phyloP scores from a whole-genome alignment of 176 grass and related monocot genomes.

The Oryza punctata region DNA sequence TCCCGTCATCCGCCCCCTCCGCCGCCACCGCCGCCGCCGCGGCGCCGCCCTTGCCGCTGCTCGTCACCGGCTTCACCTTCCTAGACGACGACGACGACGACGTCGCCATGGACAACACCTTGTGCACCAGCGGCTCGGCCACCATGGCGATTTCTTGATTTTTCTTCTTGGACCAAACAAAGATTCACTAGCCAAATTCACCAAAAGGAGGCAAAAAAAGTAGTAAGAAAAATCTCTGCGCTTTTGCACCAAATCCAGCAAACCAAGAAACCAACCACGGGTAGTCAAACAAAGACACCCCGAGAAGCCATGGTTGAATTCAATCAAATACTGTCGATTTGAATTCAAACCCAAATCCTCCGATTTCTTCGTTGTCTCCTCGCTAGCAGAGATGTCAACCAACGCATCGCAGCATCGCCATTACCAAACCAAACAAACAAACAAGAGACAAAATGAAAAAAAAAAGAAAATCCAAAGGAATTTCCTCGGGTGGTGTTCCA shows the following conservation, averaged over 20 bases:
- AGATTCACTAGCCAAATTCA: too few relatives aligned
- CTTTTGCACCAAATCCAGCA: background rate
- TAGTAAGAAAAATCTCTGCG: background rate
- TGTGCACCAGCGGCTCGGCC: slow-evolving; percentile 73
- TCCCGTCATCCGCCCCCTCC: slow-evolving; percentile 9
- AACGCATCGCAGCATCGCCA: slow-evolving; percentile 10
- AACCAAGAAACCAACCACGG: background rate
- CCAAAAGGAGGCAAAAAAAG: too few relatives aligned
- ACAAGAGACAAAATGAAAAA: background rate
- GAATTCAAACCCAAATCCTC: background rate
- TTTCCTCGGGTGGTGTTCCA: slow-evolving; percentile 7
- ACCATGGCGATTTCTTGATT: slow-evolving; percentile 38
- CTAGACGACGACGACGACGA: slow-evolving; percentile 45
- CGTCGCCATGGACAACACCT: slow-evolving; percentile 66
- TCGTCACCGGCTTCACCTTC: slow-evolving; percentile 42
- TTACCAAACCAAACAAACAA: background rate
- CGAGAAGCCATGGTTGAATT: slow-evolving; percentile 30
- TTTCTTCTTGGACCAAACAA: background rate
- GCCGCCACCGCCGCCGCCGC: background rate
- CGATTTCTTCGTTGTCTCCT: background rate
- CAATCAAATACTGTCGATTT: background rate
- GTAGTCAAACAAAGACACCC: background rate
- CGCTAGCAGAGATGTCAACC: slow-evolving; percentile 21
- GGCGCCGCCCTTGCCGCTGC: background rate
- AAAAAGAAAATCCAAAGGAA: background rate